A percentile compares a stretch with the other conserved stretches of the same genome.
Evolutionary conservation across 208 protist genomes (phyloP).

Genomic region (Wallacemonas sp.): DNA sequence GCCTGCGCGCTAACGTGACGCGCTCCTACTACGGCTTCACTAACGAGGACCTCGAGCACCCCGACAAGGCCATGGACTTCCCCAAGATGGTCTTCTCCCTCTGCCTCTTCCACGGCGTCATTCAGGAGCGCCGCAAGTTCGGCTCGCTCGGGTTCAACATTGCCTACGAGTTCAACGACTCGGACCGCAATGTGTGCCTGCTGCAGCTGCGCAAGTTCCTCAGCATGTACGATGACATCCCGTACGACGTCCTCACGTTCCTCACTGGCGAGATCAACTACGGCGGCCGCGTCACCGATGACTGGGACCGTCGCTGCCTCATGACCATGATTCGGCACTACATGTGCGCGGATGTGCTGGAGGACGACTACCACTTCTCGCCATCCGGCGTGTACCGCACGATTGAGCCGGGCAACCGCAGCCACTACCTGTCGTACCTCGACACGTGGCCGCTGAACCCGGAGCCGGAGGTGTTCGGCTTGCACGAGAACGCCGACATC

Average conservation of each 20-base stretch:
- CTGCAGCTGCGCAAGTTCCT: constrained; percentile 94
- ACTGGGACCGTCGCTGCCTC: constrained; percentile 95
- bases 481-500: constrained; percentile 98
- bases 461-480: constrained; percentile 95
- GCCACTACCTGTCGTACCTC: constrained; percentile 88
- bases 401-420: constrained; percentile 83
- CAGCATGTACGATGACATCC: constrained; percentile 88
- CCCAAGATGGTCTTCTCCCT: constrained; percentile 93
- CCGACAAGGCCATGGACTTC: constrained; percentile 84
- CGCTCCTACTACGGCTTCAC: constrained; percentile 93
- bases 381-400: constrained; percentile 89
- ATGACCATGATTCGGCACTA: constrained; percentile 95
- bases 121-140: constrained; percentile 95
- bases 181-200: constrained; percentile 93
- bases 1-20: constrained; percentile 95
- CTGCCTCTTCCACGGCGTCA: constrained; percentile 94
- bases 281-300: constrained; percentile 97
- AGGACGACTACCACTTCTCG: constrained; percentile 91
- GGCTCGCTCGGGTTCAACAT: constrained; percentile 97
- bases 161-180: constrained; percentile 96
- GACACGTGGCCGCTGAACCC: constrained; percentile 93
- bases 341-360: constrained; percentile 85
- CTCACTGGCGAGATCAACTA: constrained; percentile 97
- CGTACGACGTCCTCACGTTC: constrained; percentile 94
- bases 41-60: constrained; percentile 85